phyloP scores from a whole-genome alignment of 352 stramenopile species.

The Globisporangium canariense region DNA sequence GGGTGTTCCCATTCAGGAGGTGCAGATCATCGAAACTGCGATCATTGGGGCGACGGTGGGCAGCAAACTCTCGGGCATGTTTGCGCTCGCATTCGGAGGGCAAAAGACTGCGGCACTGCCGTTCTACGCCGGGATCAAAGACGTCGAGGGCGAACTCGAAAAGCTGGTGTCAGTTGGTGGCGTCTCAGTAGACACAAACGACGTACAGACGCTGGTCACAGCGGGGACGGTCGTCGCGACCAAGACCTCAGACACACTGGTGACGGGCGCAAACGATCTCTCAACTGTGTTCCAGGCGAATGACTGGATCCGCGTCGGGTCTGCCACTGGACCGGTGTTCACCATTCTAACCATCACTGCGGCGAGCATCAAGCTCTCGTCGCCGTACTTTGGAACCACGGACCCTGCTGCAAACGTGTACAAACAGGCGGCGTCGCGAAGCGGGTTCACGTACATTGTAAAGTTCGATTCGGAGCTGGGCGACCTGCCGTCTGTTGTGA shows the following conservation, averaged over 20 bases:
- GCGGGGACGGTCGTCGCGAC: slow-evolving; percentile 62
- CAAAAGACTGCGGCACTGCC: slow-evolving; percentile 52
- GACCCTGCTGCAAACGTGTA: slow-evolving; percentile 63
- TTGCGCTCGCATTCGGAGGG: slow-evolving; percentile 68
- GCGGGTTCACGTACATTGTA: slow-evolving; percentile 69
- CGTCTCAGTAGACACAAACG: slow-evolving; percentile 88
- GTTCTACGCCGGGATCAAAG: slow-evolving; percentile 77
- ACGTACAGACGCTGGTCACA: slow-evolving; percentile 62
- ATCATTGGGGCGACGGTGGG: slow-evolving; percentile 27
- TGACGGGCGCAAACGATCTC: slow-evolving; percentile 49
- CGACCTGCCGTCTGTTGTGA: slow-evolving; percentile 47
- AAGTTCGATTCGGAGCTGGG: slow-evolving; percentile 74
- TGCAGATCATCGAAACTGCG: slow-evolving; percentile 90
- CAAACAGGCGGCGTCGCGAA: slow-evolving; percentile 57
- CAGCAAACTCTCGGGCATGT: slow-evolving; percentile 58
- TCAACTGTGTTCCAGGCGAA: slow-evolving; percentile 61
- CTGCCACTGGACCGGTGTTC: slow-evolving; percentile 81
- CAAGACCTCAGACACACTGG: slow-evolving; percentile 75
- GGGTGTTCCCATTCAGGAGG: slow-evolving; percentile 67
- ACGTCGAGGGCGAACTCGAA: slow-evolving; percentile 77
- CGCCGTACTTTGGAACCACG: slow-evolving; percentile 72
- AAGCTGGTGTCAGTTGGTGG: slow-evolving; percentile 76
- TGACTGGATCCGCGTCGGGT: slow-evolving; percentile 92
- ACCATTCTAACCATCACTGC: slow-evolving; percentile 63
- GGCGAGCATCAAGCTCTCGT: slow-evolving; percentile 83